Percentiles rank a stretch among this genome's conserved stretches.
Evolutionary conservation across 768 basidiomycete genomes (phyloP).

Genomic region (Cubamyces sp.): DNA sequence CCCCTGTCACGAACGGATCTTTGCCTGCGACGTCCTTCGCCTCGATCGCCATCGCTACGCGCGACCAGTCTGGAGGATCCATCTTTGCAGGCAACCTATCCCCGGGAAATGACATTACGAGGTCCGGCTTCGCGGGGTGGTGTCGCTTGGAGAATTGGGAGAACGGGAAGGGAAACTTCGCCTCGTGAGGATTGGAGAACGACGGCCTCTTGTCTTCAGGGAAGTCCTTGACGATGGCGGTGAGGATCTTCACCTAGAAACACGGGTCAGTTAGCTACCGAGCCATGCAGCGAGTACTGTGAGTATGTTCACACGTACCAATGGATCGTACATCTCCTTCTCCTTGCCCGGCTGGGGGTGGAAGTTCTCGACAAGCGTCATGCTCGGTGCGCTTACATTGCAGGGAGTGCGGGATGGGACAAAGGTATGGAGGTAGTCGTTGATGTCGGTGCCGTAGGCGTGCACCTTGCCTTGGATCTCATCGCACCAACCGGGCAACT

Average conservation of each 20-base stretch:
- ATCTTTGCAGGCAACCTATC: background rate
- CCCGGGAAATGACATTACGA: conserved; percentile 4
- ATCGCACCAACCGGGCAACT: background rate
- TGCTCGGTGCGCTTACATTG: background rate
- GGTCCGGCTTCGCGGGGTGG: conserved; percentile 2
- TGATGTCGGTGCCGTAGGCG: background rate
- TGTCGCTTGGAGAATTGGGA: conserved; percentile 7
- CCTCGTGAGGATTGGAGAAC: conserved; percentile 15
- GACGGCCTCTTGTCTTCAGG: conserved; percentile 2
- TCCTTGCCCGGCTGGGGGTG: background rate
- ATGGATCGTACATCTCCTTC: background rate
- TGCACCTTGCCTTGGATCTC: background rate
- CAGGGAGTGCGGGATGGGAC: background rate
- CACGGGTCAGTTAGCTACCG: too few species aligned
- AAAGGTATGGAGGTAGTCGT: background rate
- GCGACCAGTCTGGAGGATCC: background rate
- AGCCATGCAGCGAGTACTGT: background rate
- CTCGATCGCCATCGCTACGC: conserved; percentile 13
- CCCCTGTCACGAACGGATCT: background rate
- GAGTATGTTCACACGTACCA: background rate
- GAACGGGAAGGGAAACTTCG: conserved; percentile 17
- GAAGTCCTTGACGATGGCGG: background rate
- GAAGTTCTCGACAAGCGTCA: background rate
- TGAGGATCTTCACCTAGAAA: background rate
- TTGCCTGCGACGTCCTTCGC: background rate